phyloP scores from a whole-genome alignment of 106 monocot genomes.

The Dendrobium huoshanense region DNA sequence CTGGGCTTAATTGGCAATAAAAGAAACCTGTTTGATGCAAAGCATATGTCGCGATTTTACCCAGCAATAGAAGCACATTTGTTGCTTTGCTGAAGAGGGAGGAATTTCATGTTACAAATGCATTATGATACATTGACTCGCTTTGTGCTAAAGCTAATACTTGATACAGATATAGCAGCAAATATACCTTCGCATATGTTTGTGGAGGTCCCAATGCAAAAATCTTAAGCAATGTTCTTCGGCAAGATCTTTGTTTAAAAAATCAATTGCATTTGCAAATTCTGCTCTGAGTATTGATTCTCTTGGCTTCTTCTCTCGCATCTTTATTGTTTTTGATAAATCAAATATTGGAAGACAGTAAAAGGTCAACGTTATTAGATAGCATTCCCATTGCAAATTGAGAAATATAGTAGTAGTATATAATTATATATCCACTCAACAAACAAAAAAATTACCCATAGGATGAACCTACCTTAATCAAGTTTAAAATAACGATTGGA shows the following conservation, averaged over 20 bases:
- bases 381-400: no score
- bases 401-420: no score
- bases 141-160: no score
- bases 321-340: conserved; percentile 24
- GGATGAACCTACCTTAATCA: conserved; percentile 55
- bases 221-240: conserved; percentile 43
- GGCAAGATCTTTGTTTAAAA: conserved; percentile 51
- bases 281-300: conserved; percentile 69
- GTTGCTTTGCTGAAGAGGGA: conserved; percentile 38
- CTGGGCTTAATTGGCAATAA: conserved; percentile 45
- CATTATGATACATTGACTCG: not conserved
- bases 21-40: conserved; percentile 73
- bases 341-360: not conserved
- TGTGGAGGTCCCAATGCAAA: conserved; percentile 68
- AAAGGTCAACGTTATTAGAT: not conserved
- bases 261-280: conserved; percentile 72
- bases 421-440: not conserved
- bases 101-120: not conserved
- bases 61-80: conserved; percentile 53
- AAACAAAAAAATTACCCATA: not conserved
- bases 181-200: conserved; percentile 55
- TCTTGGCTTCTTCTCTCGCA: conserved; percentile 68
- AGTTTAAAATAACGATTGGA: conserved; percentile 72
- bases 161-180: not conserved
- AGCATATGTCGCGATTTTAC: conserved; percentile 55